A percentile compares a stretch with the other conserved stretches of the same genome.
phyloP scores from a whole-genome alignment of 176 grass and related monocot genomes.

The Themeda triandra region DNA sequence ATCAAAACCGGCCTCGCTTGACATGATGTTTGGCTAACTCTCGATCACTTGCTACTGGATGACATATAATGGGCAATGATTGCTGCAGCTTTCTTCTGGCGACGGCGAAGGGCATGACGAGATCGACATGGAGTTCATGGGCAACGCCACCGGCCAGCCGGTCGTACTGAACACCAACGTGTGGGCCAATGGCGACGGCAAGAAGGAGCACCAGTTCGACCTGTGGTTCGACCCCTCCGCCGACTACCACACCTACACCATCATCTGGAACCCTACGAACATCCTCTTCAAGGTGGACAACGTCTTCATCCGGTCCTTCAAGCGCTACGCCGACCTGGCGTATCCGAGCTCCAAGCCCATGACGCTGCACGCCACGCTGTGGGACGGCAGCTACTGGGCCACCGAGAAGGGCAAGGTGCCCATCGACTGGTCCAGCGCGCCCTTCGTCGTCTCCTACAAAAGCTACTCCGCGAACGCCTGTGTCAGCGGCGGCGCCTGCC shows the following conservation, averaged over 20 bases:
- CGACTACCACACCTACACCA: constrained; percentile 53
- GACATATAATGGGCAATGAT: no score
- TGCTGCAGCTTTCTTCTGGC: not conserved
- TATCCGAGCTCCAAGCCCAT: constrained; percentile 53
- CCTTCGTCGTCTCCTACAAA: constrained; percentile 57
- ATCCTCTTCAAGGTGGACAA: constrained; percentile 61
- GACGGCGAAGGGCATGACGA: not conserved
- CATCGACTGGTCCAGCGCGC: constrained; percentile 50
- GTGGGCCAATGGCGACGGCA: not conserved
- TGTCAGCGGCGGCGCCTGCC: constrained; percentile 26
- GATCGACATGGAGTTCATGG: constrained; percentile 28
- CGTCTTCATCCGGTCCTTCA: constrained; percentile 21
- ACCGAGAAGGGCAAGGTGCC: constrained; percentile 60
- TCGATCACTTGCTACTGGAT: no score
- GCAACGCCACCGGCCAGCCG: not conserved
- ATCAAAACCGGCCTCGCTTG: no score
- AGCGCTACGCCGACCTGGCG: constrained; percentile 64
- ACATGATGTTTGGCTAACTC: no score
- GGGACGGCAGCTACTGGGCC: constrained; percentile 86
- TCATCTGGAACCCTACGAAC: constrained; percentile 44
- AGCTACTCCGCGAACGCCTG: constrained; percentile 52
- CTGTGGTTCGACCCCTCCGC: constrained; percentile 57
- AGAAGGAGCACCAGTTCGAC: constrained; percentile 48
- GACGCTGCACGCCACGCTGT: constrained; percentile 69
- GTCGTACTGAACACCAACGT: constrained; percentile 25